These are phyloP conservation scores for Clarireedia homoeocarpa DNA, from an alignment of 2,329 filamentous ascomycete species.

Conservation along the genomic window DNA sequence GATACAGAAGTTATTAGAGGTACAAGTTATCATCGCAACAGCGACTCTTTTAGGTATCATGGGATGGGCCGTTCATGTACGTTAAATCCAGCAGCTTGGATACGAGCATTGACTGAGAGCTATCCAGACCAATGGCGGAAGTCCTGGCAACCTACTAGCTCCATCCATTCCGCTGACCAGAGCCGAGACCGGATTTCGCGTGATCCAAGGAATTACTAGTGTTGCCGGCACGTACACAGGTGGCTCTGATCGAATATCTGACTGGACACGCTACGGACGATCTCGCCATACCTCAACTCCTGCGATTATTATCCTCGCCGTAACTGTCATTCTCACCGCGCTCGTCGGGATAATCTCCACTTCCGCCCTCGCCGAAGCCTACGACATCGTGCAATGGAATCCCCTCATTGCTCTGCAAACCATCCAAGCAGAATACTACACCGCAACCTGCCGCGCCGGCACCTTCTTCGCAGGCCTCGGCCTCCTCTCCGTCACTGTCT, in stretches of 20 bases:
- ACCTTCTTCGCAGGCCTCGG: conserved; percentile 40
- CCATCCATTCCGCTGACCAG: not conserved
- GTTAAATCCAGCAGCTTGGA: not conserved
- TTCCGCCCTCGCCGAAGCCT: conserved; percentile 43
- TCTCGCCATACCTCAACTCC: conserved; percentile 11
- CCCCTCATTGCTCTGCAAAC: conserved; percentile 37
- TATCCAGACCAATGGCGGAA: not conserved
- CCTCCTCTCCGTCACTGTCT: conserved; percentile 38
- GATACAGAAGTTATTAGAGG: not conserved
- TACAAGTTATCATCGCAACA: not conserved
- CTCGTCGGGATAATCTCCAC: conserved; percentile 40
- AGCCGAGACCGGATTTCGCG: not conserved
- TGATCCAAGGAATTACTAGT: not conserved
- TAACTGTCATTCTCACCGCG: conserved; percentile 29
- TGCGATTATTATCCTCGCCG: conserved; percentile 31
- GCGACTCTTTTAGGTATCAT: not conserved
- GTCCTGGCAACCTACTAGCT: not conserved
- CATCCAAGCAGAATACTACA: conserved; percentile 32
- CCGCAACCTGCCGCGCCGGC: conserved; percentile 34
- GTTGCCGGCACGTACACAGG: not conserved
- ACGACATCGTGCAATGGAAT: conserved; percentile 41
- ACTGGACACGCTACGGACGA: not conserved
- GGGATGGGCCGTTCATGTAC: not conserved
- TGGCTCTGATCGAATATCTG: not conserved
- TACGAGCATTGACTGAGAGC: not conserved